Evolutionary conservation across 2,329 filamentous ascomycete genomes (phyloP), one percentile per base, ranked within the genome.

Genomic region (Phaeosphaeriaceae sp.): DNA sequence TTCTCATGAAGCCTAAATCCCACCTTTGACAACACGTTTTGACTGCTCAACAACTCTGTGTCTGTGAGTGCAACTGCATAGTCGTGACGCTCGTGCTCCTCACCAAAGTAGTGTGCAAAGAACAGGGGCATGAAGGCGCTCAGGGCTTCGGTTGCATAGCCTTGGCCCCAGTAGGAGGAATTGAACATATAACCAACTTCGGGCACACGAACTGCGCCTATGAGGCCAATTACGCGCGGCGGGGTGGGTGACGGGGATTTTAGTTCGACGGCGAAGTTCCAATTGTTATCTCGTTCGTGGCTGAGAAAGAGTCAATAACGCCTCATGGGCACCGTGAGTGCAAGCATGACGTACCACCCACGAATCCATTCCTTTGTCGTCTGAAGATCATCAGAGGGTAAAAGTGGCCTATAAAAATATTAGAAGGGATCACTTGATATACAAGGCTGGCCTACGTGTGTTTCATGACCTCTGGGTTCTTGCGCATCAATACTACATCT

Each of bases 381-480:
- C 29, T 67, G 58, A n/a, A 68, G 56, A 58, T 86, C 81, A 42
- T 78, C 70, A 5, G 79, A 80, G 1, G 81, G 73, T n/a, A 84
- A 64, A 26, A 74, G 77, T 9, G 44, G 61, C 52, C 69, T 86
- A 80, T 7, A 73, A 58, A 47, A 6, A 26, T 28, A 23, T 65
- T 21, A 65, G 54, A 32, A 5, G 36, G 36, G 17, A 9, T 21
- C 15, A 6, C 26, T 29, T 17, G 9, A 16, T 20, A 18, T 15
- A 15, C 7, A 2, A 33, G 11, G 5, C 15, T 2, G 6, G 56
- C 48, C 77, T 79, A 55, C 44, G 85, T 85, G 77, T 80, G 86
- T 46, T 69, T 68, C 87, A 89, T 89, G 38, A 86, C 82, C 56
- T 86, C 83, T 4, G 79, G 77, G 63, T 86, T 77, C 12, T 74